phyloP scores from a whole-genome alignment of 2,329 filamentous ascomycete genomes.

The Chaetomium globosum region DNA sequence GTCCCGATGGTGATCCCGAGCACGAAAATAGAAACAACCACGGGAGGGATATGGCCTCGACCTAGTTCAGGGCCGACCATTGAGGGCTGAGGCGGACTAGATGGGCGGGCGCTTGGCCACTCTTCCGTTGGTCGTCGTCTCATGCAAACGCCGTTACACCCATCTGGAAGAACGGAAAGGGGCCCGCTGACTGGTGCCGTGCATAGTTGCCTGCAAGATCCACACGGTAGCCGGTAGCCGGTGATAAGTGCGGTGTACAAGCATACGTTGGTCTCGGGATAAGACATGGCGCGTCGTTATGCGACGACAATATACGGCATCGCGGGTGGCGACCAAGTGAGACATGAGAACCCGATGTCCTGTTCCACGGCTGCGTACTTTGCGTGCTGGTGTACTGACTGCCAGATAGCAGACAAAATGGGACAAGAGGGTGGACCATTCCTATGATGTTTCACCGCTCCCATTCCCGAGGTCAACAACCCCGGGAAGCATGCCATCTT shows the following conservation, averaged over 20 bases:
- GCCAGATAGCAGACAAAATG: not conserved
- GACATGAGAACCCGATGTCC: not conserved
- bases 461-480: not conserved
- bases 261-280: not conserved
- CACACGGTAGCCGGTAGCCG: not conserved
- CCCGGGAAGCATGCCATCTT: not conserved
- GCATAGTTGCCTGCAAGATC: constrained; percentile 5
- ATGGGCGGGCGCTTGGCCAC: not conserved
- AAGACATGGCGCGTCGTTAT: constrained; percentile 1
- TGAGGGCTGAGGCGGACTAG: no score
- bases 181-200: not conserved
- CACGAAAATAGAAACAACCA: constrained; percentile 15
- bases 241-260: not conserved
- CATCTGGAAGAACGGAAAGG: not conserved
- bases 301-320: not conserved
- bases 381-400: not conserved
- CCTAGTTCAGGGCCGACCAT: no score
- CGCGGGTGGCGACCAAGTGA: not conserved
- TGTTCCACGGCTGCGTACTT: constrained; percentile 1
- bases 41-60: not conserved
- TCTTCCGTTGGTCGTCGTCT: not conserved
- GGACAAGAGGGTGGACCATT: not conserved
- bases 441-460: not conserved
- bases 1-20: not conserved
- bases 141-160: not conserved